Conservation (phyloP, 1,139 yeast species). For the Taphrina betulina region DNA sequence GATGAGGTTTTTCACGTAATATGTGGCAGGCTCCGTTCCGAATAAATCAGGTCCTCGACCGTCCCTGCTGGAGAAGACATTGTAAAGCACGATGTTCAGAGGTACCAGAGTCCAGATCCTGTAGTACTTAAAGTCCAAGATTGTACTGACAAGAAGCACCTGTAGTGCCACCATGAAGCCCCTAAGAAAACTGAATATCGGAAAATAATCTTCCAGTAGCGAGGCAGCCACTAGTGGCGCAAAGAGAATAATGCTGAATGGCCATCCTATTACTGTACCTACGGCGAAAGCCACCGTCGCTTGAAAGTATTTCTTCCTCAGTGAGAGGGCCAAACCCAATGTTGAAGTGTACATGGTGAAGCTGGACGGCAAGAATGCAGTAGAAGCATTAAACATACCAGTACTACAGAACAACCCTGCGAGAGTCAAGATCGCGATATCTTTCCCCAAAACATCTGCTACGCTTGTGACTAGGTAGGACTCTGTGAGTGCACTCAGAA, state of each 20-base stretch:
- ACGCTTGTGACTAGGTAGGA: constrained; percentile 52
- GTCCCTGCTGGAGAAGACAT: constrained; percentile 70
- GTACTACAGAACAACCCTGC: constrained; percentile 53
- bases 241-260: constrained; percentile 72
- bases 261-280: constrained; percentile 90
- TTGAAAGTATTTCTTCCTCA: constrained; percentile 44
- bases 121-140: constrained; percentile 67
- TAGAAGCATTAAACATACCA: constrained; percentile 83
- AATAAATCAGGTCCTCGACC: constrained; percentile 81
- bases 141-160: constrained; percentile 44
- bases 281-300: constrained; percentile 50
- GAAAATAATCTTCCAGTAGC: constrained; percentile 42
- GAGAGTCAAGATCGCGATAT: constrained; percentile 61
- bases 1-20: constrained; percentile 65
- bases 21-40: constrained; percentile 81
- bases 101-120: constrained; percentile 68
- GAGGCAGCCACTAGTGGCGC: constrained; percentile 42
- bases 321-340: constrained; percentile 53
- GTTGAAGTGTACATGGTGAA: constrained; percentile 71
- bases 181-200: constrained; percentile 36
- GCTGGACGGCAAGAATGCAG: constrained; percentile 80
- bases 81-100: constrained; percentile 75
- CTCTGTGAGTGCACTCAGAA: constrained; percentile 58
- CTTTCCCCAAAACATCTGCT: constrained; percentile 44
- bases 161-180: constrained; percentile 18